Percentiles rank a stretch among this genome's conserved stretches.
Conservation (phyloP, 345 rosid genomes). For the Erucastrum elatum region DNA sequence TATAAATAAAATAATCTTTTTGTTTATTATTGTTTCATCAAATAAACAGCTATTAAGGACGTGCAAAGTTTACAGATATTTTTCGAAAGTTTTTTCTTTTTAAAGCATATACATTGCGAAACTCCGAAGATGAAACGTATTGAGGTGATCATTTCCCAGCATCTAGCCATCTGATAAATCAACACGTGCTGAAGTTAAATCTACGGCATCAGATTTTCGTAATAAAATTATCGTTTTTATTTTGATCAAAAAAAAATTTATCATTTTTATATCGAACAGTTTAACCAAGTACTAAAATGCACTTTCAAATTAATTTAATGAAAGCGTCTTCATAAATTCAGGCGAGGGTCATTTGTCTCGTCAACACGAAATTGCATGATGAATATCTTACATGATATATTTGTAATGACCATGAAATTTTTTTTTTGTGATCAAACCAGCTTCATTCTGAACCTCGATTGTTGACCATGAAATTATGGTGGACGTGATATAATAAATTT, state of each 20-base stretch:
- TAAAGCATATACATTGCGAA: no score
- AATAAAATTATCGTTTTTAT: neutral
- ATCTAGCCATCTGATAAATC: conserved; percentile 8
- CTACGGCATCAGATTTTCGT: neutral
- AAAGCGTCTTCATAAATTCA: conserved; percentile 3
- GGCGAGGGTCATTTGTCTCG: conserved; percentile 23
- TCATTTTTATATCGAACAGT: neutral
- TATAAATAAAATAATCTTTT: neutral
- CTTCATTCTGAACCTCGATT: no score
- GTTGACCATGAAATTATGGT: neutral
- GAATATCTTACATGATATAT: neutral
- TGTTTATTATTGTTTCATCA: neutral
- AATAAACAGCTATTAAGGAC: conserved; percentile 4
- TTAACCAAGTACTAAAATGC: neutral
- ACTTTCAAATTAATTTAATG: neutral
- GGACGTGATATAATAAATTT: neutral
- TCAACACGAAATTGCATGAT: conserved; percentile 33
- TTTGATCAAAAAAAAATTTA: neutral
- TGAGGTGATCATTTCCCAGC: conserved; percentile 4
- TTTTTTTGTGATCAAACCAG: no score
- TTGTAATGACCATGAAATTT: neutral
- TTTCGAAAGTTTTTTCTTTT: neutral
- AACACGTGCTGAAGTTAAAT: conserved; percentile 13
- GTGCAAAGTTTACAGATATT: neutral
- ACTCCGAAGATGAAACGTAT: neutral